Percentiles rank a stretch among this genome's conserved stretches.
Evolutionary conservation across 2,329 filamentous ascomycete species (phyloP).

Genomic region (Microdochium bolleyi): DNA sequence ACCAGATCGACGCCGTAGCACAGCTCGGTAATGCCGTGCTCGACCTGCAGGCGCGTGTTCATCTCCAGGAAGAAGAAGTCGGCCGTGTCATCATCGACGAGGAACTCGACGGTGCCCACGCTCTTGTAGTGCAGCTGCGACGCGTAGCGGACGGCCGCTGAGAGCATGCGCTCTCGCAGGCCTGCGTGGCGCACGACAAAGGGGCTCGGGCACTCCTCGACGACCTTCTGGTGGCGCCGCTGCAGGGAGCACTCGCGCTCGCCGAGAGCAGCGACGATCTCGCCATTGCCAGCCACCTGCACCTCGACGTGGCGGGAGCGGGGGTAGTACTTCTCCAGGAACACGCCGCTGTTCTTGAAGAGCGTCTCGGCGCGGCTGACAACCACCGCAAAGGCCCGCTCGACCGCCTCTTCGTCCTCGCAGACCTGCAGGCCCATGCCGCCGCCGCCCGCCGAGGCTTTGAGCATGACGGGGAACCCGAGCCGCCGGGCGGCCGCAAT

Average conservation of each 20-base stretch:
- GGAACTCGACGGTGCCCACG: slow-evolving; percentile 39
- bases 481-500: slow-evolving; percentile 17
- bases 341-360: slow-evolving; percentile 54
- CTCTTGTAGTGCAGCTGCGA: slow-evolving; percentile 19
- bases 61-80: slow-evolving; percentile 51
- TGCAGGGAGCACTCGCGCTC: slow-evolving; percentile 64
- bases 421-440: slow-evolving; percentile 58
- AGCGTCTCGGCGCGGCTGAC: slow-evolving; percentile 46
- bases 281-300: slow-evolving; percentile 57
- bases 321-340: slow-evolving; percentile 56
- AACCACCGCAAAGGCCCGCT: slow-evolving; percentile 43
- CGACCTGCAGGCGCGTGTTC: slow-evolving; percentile 62
- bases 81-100: slow-evolving; percentile 54
- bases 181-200: slow-evolving; percentile 33
- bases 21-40: slow-evolving; percentile 74
- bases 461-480: slow-evolving; percentile 39
- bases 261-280: slow-evolving; percentile 50
- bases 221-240: slow-evolving; percentile 60
- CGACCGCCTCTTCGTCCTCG: slow-evolving; percentile 37
- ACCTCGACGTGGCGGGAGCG: slow-evolving; percentile 59
- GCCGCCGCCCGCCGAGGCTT: slow-evolving; percentile 55
- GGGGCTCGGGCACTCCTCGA: slow-evolving; percentile 62
- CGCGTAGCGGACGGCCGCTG: slow-evolving; percentile 5
- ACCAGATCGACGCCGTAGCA: slow-evolving; percentile 69
- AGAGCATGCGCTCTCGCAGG: slow-evolving; percentile 19